These are phyloP conservation scores for Wallacemonas rigidus DNA, from an alignment of 208 protist species.

Conservation along the genomic window DNA sequence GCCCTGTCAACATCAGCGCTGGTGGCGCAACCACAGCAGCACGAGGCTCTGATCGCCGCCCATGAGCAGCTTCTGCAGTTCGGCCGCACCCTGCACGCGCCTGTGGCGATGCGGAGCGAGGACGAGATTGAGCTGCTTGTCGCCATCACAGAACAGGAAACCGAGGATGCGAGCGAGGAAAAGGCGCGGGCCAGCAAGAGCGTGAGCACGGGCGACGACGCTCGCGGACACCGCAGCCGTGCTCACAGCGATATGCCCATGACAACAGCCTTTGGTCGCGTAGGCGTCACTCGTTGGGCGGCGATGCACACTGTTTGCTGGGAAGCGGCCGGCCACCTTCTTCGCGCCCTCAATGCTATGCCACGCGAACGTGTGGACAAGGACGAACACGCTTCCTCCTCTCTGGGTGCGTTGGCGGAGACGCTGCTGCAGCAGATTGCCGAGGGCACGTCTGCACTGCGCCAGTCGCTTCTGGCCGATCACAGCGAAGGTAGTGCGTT, in stretches of 20 bases:
- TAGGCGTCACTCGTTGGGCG: constrained; percentile 28
- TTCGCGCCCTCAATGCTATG: constrained; percentile 27
- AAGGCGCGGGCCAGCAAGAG: neutral
- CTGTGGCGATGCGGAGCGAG: constrained; percentile 35
- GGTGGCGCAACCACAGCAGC: constrained; percentile 10
- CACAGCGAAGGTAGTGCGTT: constrained; percentile 21
- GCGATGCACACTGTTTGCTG: constrained; percentile 29
- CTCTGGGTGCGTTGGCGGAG: neutral
- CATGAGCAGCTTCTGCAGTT: constrained; percentile 60
- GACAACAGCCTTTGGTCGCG: neutral
- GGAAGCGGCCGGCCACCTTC: constrained; percentile 33
- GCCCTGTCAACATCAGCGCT: constrained; percentile 19
- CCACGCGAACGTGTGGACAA: neutral
- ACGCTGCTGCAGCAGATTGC: constrained; percentile 17
- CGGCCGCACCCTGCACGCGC: constrained; percentile 40
- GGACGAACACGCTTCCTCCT: neutral
- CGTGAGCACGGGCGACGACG: neutral
- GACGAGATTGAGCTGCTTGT: constrained; percentile 48
- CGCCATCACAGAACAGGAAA: constrained; percentile 11
- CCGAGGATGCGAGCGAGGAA: neutral
- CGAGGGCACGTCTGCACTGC: constrained; percentile 4
- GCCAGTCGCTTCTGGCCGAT: constrained; percentile 10
- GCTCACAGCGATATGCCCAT: constrained; percentile 10
- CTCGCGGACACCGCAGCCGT: too few species aligned
- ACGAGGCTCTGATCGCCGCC: constrained; percentile 16